These are phyloP conservation scores for Actinidia arguta DNA, from an alignment of 179 eudicot genomes.

Conservation along the genomic window DNA sequence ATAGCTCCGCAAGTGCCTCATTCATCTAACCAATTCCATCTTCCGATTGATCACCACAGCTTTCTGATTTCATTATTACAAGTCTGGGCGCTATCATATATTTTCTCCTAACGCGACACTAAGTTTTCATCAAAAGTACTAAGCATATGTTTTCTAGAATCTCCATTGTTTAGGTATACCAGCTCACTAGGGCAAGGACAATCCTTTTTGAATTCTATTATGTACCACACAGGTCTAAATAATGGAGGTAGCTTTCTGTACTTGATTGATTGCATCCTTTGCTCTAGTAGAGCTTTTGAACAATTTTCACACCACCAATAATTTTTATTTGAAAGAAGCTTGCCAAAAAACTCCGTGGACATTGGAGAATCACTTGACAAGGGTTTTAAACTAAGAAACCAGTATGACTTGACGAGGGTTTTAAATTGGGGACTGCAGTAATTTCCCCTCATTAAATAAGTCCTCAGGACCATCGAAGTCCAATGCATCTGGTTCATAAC, in stretches of 20 bases:
- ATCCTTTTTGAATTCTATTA: constrained; percentile 24
- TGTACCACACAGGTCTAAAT: constrained; percentile 24
- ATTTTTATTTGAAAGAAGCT: constrained; percentile 81
- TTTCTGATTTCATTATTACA: constrained; percentile 14
- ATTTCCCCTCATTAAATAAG: constrained; percentile 18
- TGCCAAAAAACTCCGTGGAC: constrained; percentile 80
- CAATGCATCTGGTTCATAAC: constrained; percentile 51
- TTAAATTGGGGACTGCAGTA: constrained; percentile 48
- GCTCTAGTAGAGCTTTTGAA: constrained; percentile 58
- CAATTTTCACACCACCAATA: constrained; percentile 97
- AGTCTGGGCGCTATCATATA: constrained; percentile 29
- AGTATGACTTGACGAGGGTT: constrained; percentile 22
- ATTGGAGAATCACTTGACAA: constrained; percentile 83
- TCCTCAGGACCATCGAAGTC: constrained; percentile 73
- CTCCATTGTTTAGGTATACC: constrained; percentile 17
- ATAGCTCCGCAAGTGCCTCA: constrained; percentile 21
- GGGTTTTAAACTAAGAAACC: constrained; percentile 46
- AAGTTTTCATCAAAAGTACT: constrained; percentile 15
- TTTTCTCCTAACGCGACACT: constrained; percentile 32
- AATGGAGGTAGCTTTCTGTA: not conserved
- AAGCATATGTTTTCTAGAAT: constrained; percentile 15
- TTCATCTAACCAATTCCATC: constrained; percentile 29
- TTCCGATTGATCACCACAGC: constrained; percentile 33
- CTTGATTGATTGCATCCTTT: constrained; percentile 28
- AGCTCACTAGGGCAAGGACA: constrained; percentile 13